Base-by-base conservation (phyloP, 305 asterid genomes). In the Fraxinus xanthoxyloides region DNA sequence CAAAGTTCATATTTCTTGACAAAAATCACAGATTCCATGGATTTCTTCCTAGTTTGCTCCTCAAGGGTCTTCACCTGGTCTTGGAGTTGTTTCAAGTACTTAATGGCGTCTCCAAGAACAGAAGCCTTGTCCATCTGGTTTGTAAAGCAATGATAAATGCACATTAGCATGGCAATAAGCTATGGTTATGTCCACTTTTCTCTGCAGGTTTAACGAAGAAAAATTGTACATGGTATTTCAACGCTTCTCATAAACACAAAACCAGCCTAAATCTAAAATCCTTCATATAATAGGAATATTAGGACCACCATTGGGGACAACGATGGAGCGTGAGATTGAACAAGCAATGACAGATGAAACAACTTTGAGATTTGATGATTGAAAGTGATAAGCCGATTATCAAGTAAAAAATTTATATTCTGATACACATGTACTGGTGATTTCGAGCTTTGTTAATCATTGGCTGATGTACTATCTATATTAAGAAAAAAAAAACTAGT, bases 41-140 rank as follows among this genome's bases (percentile, higher is more conserved):
- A 54, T n/a, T 81, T 84, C 79, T 84, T 87, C 73, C 59, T 85
- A 1, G 88, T 80, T 74, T 86, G 87, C 51, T 87, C 90, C 85
- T 92, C 96, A 17, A 92, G 88, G 26, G 69, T 77, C 82, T 76
- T 84, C 32, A 87, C 91, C 85, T 36, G 87, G 75, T 89, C 92
- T 69, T 91, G 92, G 32, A 91, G 95, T 59, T 88, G 86, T 79
- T 91, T 89, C 87, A 91, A 81, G 89, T 90, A 85, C 88, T 87
- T 90, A 34, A 90, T 90, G 17, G 95, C 87, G 54, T 90, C 95
- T 40, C 93, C 93, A 48, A 91, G 87, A 48, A 90, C 91, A 2
- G 95, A 90, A 61, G 91, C 91, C 88, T 90, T 91, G 78, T 91
- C 95, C 92, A 87, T 88, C 96, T 90, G 84, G 10, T 80, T 38